Conservation (phyloP, 768 basidiomycete species). For the Russula sp. region DNA sequence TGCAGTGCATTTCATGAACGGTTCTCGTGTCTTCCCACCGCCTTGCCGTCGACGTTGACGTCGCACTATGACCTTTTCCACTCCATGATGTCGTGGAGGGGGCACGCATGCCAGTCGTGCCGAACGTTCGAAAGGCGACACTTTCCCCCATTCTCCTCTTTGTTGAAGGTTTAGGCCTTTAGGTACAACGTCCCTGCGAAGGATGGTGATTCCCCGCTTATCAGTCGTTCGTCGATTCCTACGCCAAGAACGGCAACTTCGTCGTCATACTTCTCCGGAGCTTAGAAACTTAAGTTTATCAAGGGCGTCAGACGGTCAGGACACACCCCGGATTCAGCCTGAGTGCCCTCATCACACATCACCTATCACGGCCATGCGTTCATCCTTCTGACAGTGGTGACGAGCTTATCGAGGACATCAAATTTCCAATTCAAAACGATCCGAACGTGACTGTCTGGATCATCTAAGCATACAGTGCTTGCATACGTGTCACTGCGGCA, state of each 20-base stretch:
- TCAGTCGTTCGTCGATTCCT: not conserved
- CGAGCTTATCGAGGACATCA: not conserved
- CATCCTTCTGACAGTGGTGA: not conserved
- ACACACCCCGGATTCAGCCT: not conserved
- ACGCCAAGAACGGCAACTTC: not conserved
- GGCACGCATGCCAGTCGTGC: not conserved
- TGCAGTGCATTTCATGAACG: not conserved
- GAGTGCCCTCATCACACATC: not conserved
- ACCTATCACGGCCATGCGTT: not conserved
- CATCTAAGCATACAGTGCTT: not conserved
- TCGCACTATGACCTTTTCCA: not conserved
- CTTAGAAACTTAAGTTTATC: not conserved
- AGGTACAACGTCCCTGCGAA: not conserved
- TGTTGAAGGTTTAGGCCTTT: not conserved
- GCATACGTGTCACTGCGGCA: constrained; percentile 7
- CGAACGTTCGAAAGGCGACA: not conserved
- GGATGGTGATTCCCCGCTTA: not conserved
- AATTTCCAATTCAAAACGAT: not conserved
- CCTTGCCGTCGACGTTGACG: no score
- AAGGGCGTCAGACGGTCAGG: not conserved
- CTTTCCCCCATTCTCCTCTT: not conserved
- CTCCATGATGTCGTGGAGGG: not conserved
- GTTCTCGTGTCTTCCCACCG: not conserved
- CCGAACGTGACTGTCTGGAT: not conserved
- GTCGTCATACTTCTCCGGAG: not conserved